Conservation (phyloP, 768 basidiomycete genomes). For the Tulasnella sp. region DNA sequence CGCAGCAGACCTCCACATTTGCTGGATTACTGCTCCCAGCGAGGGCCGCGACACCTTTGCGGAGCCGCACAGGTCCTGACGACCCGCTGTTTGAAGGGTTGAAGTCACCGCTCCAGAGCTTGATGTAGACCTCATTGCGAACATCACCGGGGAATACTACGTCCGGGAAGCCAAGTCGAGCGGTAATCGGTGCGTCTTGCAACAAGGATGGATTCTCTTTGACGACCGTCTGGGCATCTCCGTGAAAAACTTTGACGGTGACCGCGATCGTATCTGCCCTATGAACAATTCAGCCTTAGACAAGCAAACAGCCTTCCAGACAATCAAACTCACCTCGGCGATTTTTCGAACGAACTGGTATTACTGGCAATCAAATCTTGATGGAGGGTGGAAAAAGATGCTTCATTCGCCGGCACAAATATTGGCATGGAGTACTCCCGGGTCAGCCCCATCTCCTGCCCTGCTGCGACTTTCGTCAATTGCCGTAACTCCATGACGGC, state of each 20-base stretch:
- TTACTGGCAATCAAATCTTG: slow-evolving; percentile 86
- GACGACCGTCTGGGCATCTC: slow-evolving; percentile 65
- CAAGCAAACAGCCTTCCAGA: background rate
- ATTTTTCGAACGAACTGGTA: slow-evolving; percentile 72
- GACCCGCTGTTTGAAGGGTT: slow-evolving; percentile 40
- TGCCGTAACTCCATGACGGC: slow-evolving; percentile 83
- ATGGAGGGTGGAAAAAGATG: slow-evolving; percentile 85
- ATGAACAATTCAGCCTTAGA: slow-evolving; percentile 18
- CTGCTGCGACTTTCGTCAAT: slow-evolving; percentile 56
- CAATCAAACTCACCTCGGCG: slow-evolving; percentile 49
- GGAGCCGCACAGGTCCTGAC: slow-evolving; percentile 35
- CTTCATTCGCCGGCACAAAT: slow-evolving; percentile 72
- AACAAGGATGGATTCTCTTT: slow-evolving; percentile 79
- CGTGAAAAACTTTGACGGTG: slow-evolving; percentile 78
- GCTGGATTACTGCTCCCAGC: slow-evolving; percentile 42
- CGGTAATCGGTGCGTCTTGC: slow-evolving; percentile 70
- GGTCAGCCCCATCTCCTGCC: slow-evolving; percentile 54
- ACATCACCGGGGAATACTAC: slow-evolving; percentile 88
- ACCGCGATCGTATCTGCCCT: slow-evolving; percentile 86
- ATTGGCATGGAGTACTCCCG: slow-evolving; percentile 85
- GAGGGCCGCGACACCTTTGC: slow-evolving; percentile 23
- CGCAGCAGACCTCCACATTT: slow-evolving; percentile 85
- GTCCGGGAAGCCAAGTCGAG: slow-evolving; percentile 89
- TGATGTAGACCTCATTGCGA: slow-evolving; percentile 94
- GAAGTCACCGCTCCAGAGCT: slow-evolving; percentile 93